A percentile compares a stretch with the other conserved stretches of the same genome.
These are phyloP conservation scores for Avena eriantha DNA, from an alignment of 176 grass and related monocot species.

Conservation along the genomic window DNA sequence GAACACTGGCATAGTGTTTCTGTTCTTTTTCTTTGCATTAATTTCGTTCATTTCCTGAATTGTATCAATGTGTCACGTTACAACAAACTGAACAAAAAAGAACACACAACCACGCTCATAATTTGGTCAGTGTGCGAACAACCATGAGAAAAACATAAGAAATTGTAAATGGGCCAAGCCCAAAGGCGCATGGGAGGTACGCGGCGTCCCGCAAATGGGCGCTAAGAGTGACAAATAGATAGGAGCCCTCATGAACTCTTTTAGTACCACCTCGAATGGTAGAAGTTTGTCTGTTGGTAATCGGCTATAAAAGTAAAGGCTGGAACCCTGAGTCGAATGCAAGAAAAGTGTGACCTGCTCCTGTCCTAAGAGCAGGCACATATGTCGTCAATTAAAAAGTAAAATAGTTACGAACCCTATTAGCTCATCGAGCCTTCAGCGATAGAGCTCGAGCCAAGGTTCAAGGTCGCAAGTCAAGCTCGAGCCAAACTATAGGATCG, in stretches of 20 bases:
- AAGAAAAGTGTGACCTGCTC: neutral
- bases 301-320: constrained; percentile 2
- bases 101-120: too few relatives aligned
- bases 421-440: neutral
- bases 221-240: too few relatives aligned
- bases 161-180: too few relatives aligned
- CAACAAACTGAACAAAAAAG: neutral
- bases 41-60: too few relatives aligned
- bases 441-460: neutral
- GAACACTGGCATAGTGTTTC: too few relatives aligned
- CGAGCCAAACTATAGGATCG: neutral
- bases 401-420: neutral
- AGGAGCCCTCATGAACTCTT: neutral
- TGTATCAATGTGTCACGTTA: neutral
- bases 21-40: too few relatives aligned
- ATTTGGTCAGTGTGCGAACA: too few relatives aligned
- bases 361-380: neutral
- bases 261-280: constrained; percentile 4
- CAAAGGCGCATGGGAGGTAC: too few relatives aligned
- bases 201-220: too few relatives aligned
- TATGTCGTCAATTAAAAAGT: neutral
- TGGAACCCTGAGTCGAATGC: neutral
- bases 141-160: too few relatives aligned
- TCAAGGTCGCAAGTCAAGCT: neutral
- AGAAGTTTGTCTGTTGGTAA: neutral